phyloP scores from a whole-genome alignment of 106 monocot species.

The Dendrobium catenatum region DNA sequence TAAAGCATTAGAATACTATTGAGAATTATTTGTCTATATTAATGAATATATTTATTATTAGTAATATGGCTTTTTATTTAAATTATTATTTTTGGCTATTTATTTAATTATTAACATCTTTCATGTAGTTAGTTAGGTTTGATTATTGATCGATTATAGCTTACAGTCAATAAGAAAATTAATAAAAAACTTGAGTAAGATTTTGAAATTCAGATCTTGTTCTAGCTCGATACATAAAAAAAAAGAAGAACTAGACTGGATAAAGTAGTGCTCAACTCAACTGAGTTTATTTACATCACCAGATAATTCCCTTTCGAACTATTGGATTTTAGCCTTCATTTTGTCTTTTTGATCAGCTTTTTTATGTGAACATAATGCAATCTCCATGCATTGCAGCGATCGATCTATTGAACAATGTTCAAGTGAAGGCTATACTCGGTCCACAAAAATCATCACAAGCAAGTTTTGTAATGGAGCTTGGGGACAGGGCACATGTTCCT shows the following conservation, averaged over 20 bases:
- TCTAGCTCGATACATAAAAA: too few relatives aligned
- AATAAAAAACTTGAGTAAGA: too few relatives aligned
- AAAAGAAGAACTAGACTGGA: background rate
- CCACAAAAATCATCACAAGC: conserved; percentile 64
- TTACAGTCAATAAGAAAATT: too few relatives aligned
- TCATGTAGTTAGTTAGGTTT: too few relatives aligned
- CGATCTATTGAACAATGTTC: conserved; percentile 57
- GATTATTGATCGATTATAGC: too few relatives aligned
- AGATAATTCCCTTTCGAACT: background rate
- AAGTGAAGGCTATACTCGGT: conserved; percentile 69
- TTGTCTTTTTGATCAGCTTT: background rate
- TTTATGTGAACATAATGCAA: background rate
- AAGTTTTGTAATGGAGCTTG: conserved; percentile 53
- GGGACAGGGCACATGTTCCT: conserved; percentile 56
- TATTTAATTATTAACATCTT: too few relatives aligned
- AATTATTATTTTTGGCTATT: too few relatives aligned
- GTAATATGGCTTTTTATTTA: too few relatives aligned
- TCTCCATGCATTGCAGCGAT: conserved; percentile 34
- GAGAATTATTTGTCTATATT: too few relatives aligned
- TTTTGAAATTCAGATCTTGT: too few relatives aligned
- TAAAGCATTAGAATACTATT: too few relatives aligned
- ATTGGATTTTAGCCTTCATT: background rate
- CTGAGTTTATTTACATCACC: background rate
- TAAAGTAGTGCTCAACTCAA: background rate
- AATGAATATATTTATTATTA: too few relatives aligned